Base-by-base conservation (phyloP, 257 asterid genomes). In the Perilla frutescens region DNA sequence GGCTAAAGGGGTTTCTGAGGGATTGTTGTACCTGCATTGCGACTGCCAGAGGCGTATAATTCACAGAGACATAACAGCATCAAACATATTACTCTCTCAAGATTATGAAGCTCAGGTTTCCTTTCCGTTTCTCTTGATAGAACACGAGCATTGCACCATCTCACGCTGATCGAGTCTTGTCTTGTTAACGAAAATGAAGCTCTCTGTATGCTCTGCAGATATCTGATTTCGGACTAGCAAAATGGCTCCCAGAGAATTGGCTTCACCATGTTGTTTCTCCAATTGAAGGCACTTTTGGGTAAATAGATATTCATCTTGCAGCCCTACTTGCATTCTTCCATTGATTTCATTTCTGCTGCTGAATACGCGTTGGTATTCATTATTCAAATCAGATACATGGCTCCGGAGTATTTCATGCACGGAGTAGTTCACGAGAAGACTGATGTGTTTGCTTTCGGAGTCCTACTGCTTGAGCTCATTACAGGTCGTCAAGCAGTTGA, bases 251-350 rank as follows among this genome's bases (percentile, higher is more conserved):
- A 0, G 93, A 94, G 59, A 91, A 87, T 75, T 91, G 96, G 96
- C 81, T 70, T 60, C 92, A 94, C 76, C 98, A 91, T 68, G 86
- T 89, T 13, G 98, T 91, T 66, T 94, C 96, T 66, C 98, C 98
- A 43, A 94, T 94, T 40, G 98, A 94, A 85, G 98, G 98, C 82
- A 94, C 98, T 75, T 94, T 94, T 61, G 98, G 98, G 97, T 91
- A 91, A 91, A 20, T 20, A 36, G 7, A 11, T 40, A 7, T 31
- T 45, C 56, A 14, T 34, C 67, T 20, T 20, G 26, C 26, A 20
- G 26, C 26, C 26, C 26, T 6, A 47, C 41, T 61, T 47, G 47
- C 13, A 11, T 49, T 20, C 39, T 40, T 60, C 36, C 43, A 5
- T 45, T 57, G 10, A 7, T 26, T 44, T 5, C 71, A 34, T 11